phyloP scores from a whole-genome alignment of 257 asterid species.

The Gentiana macrophylla region DNA sequence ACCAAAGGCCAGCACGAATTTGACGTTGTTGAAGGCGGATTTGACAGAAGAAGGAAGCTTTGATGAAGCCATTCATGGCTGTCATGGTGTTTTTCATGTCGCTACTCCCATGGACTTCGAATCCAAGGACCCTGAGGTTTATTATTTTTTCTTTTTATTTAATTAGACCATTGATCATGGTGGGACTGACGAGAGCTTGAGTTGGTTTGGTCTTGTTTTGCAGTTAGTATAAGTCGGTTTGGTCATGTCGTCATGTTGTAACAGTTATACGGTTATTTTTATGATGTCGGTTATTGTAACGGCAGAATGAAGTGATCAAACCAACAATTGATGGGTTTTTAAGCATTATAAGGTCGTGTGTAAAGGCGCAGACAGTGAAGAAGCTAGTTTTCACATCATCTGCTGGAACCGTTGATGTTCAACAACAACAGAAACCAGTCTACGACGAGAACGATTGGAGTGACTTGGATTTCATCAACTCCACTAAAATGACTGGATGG shows the following conservation, averaged over 20 bases:
- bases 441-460: conserved; percentile 72
- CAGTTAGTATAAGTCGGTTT: no score
- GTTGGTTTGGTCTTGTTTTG: no score
- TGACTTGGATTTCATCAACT: conserved; percentile 62
- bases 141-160: no score
- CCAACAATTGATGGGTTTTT: conserved; percentile 71
- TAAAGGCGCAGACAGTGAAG: conserved; percentile 68
- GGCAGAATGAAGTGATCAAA: conserved; percentile 76
- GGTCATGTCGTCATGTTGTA: no score
- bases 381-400: conserved; percentile 78
- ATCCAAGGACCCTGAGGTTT: conserved; percentile 72
- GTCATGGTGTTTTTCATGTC: conserved; percentile 76
- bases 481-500: conserved; percentile 96
- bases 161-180: no score
- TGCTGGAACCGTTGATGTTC: conserved; percentile 69
- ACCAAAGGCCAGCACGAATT: conserved; percentile 48
- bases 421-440: conserved; percentile 40
- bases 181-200: no score
- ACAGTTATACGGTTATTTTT: neutral
- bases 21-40: conserved; percentile 75
- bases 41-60: conserved; percentile 61
- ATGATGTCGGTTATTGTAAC: neutral
- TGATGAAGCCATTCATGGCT: conserved; percentile 69
- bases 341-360: conserved; percentile 65
- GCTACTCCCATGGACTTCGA: conserved; percentile 92